Base-by-base conservation (phyloP, 2,329 filamentous ascomycete species). In the Neonectria ditissima region DNA sequence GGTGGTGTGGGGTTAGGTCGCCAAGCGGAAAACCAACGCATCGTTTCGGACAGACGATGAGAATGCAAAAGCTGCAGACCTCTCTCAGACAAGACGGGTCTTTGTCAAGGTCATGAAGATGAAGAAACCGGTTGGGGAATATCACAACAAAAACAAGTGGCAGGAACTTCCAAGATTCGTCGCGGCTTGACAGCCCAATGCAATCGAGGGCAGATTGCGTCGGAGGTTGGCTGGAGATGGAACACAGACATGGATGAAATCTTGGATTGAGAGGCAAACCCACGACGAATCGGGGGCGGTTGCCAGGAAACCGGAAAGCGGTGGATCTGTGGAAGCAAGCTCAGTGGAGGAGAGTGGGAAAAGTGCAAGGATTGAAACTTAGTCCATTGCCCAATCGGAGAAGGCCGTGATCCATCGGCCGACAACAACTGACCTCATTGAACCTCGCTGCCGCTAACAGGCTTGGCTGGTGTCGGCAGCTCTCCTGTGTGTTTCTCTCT, bases 351-450 rank as follows among this genome's bases (percentile, higher is more conserved):
- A 11, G 28, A 58, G 55, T 58, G 55, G 59, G 28, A 47, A 52
- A n/a, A 30, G 53, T 22, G 24, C 32, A 59, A 41, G 61, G 55
- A 62, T 57, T 54, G 45, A 55, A 62, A 51, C 68, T 55, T 59
- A 66, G 63, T 26, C 61, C 26, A 58, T 53, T 66, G 59, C 3
- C 71, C 61, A 73, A 73, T 73, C 67, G 62, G 67, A 61, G 52
- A 20, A 20, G 53, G 54, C 34, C 45, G 32, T 59, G 14, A 37
- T n/a, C 56, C 64, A 60, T 65, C 62, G 59, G 59, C 63, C 68
- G 60, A 71, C 65, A 39, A 72, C 59, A 57, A 67, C 62, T 66
- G 68, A 73, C 68, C 60, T 72, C 71, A 67, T 65, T 58, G 52
- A 47, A 65, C 41, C 39, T 55, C 28, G 22, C 54, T 58, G 63